These are phyloP conservation scores for Xerocomus spinulosus DNA, from an alignment of 768 basidiomycete genomes.

Conservation along the genomic window DNA sequence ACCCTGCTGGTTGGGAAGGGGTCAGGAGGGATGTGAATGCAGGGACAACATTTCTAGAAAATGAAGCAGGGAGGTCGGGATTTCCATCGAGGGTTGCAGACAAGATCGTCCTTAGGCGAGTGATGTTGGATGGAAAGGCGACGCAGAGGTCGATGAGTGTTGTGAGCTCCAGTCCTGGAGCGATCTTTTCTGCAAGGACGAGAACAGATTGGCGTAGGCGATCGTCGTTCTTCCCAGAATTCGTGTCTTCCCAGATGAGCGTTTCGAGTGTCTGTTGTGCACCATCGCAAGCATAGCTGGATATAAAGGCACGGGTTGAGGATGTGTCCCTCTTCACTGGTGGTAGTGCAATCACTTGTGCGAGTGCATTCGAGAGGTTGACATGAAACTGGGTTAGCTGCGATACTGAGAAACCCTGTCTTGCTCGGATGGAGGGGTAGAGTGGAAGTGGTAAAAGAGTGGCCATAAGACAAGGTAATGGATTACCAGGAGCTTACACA, in stretches of 20 bases:
- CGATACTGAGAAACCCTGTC: constrained; percentile 47
- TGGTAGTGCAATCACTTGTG: constrained; percentile 45
- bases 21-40: constrained; percentile 50
- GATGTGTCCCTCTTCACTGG: constrained; percentile 42
- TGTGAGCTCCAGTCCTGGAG: constrained; percentile 45
- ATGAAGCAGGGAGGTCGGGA: constrained; percentile 29
- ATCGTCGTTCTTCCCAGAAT: constrained; percentile 35
- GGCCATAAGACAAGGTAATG: constrained; percentile 24
- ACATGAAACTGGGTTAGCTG: constrained; percentile 46
- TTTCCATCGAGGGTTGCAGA: constrained; percentile 34
- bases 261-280: constrained; percentile 49
- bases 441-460: constrained; percentile 39
- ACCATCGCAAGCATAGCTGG: constrained; percentile 53
- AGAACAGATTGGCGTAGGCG: constrained; percentile 47
- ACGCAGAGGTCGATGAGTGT: constrained; percentile 62
- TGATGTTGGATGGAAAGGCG: constrained; percentile 44
- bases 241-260: constrained; percentile 51
- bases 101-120: constrained; percentile 45
- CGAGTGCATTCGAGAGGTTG: constrained; percentile 46
- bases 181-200: constrained; percentile 53
- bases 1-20: constrained; percentile 40
- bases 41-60: constrained; percentile 48
- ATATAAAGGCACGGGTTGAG: constrained; percentile 46
- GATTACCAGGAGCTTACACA: not conserved
- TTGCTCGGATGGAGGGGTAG: constrained; percentile 50